Evolutionary conservation across 139 green algal species (phyloP).

Genomic region (Closterium sp.): DNA sequence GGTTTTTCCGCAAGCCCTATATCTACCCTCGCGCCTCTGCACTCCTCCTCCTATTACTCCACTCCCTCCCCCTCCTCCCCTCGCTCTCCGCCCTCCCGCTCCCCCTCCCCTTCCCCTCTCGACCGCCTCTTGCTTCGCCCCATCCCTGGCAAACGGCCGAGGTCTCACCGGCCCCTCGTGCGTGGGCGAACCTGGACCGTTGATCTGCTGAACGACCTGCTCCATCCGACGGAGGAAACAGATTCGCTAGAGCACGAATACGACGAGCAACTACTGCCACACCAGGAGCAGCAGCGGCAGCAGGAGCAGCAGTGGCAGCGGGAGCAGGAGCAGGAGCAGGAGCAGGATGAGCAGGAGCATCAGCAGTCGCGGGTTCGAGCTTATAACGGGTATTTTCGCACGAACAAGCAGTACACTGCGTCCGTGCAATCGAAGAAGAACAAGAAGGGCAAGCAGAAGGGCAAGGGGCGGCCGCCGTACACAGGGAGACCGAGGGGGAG

Average conservation of each 20-base stretch:
- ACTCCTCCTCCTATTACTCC: not conserved
- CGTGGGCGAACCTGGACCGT: not conserved
- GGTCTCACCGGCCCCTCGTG: not conserved
- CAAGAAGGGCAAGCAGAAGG: not conserved
- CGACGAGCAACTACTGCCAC: not conserved
- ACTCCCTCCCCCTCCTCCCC: not conserved
- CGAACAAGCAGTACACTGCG: not conserved
- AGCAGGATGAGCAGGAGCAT: not conserved
- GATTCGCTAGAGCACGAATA: not conserved
- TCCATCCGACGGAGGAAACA: not conserved
- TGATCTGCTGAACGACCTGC: not conserved
- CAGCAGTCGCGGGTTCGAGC: not conserved
- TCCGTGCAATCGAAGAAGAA: not conserved
- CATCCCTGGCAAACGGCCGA: not conserved
- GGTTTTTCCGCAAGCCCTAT: not conserved
- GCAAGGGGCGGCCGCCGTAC: not conserved
- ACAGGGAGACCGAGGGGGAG: not conserved
- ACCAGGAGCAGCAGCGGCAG: not conserved
- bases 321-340: not conserved
- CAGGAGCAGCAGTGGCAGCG: not conserved
- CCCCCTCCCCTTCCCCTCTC: not conserved
- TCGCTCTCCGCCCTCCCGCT: not conserved
- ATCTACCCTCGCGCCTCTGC: not conserved
- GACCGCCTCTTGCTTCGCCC: not conserved
- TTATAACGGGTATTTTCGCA: not conserved